phyloP scores from a whole-genome alignment of 129 eudicot genomes.

The Tagetes patula region DNA sequence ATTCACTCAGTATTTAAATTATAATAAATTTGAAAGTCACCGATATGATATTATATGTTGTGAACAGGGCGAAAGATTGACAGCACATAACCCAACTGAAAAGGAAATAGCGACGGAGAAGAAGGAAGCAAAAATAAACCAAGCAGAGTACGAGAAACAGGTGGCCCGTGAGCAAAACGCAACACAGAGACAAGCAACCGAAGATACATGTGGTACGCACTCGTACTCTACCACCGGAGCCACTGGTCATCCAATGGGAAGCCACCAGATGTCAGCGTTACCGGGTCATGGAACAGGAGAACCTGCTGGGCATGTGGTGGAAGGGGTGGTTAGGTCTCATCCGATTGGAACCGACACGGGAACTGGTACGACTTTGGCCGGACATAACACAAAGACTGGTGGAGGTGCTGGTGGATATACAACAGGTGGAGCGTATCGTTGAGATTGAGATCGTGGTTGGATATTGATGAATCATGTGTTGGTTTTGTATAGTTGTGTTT shows the following conservation, averaged over 20 bases:
- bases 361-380: conserved; percentile 45
- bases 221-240: conserved; percentile 54
- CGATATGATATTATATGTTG: too few species aligned
- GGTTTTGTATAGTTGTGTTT: not conserved
- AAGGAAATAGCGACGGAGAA: conserved; percentile 62
- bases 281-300: conserved; percentile 83
- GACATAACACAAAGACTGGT: conserved; percentile 49
- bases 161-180: conserved; percentile 49
- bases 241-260: conserved; percentile 41
- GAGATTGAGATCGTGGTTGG: not conserved
- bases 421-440: conserved; percentile 58
- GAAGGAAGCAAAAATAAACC: conserved; percentile 47
- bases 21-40: too few species aligned
- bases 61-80: conserved; percentile 56
- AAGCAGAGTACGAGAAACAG: conserved; percentile 62
- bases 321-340: conserved; percentile 58
- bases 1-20: too few species aligned
- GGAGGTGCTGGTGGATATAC: conserved; percentile 44
- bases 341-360: conserved; percentile 60
- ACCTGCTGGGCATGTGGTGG: conserved; percentile 63
- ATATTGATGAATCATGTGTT: not conserved
- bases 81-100: conserved; percentile 47
- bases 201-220: conserved; percentile 33
- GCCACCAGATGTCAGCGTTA: conserved; percentile 73
- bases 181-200: conserved; percentile 41